These are phyloP conservation scores for Mesotaenium endlicherianum DNA, from an alignment of 139 green algal genomes.

Conservation along the genomic window DNA sequence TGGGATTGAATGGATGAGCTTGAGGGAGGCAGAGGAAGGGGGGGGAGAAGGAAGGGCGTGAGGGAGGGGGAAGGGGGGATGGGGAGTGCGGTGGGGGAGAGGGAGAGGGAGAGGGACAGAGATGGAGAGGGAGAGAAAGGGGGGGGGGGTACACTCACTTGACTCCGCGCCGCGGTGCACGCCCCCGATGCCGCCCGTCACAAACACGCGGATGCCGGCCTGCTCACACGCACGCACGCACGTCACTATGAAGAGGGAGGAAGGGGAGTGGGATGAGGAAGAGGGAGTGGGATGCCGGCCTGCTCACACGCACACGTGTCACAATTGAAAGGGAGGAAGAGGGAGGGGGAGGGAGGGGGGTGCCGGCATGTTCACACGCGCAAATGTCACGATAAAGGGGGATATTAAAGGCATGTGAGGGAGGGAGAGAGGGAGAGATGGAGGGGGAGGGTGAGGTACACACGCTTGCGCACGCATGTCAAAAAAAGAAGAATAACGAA, in stretches of 20 bases:
- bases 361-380: background rate
- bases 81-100: background rate
- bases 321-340: background rate
- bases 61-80: background rate
- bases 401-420: background rate
- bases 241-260: too few relatives aligned
- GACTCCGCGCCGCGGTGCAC: conserved; percentile 78
- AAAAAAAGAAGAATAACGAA: too few relatives aligned
- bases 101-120: background rate
- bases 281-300: background rate
- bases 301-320: background rate
- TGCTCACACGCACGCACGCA: too few relatives aligned
- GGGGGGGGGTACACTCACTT: conserved; percentile 43
- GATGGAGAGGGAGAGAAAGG: background rate
- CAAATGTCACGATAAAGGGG: background rate
- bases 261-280: background rate
- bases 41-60: background rate
- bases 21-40: too few relatives aligned
- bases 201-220: conserved; percentile 80
- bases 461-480: too few relatives aligned
- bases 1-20: too few relatives aligned
- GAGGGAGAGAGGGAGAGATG: too few relatives aligned
- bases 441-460: too few relatives aligned
- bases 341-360: background rate
- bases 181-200: conserved; percentile 78